phyloP scores from a whole-genome alignment of 495 filamentous ascomycete species.

The Penicillium alfredii region DNA sequence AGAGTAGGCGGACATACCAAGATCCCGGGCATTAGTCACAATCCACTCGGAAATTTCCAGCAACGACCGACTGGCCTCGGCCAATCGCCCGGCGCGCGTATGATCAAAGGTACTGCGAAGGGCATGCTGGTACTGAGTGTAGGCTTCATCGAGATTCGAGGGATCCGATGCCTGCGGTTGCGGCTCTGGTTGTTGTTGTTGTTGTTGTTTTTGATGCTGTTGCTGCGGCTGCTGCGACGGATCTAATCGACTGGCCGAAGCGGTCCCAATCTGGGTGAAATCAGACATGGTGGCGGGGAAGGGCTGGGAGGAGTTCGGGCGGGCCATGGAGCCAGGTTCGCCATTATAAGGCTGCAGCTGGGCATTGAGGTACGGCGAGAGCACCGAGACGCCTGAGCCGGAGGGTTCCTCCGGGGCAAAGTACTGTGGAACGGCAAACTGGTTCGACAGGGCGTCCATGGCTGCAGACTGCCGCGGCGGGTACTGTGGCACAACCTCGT shows the following conservation, averaged over 20 bases:
- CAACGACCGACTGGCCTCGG: slow-evolving; percentile 65
- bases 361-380: slow-evolving; percentile 47
- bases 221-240: slow-evolving; percentile 15
- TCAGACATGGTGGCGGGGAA: slow-evolving; percentile 52
- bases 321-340: slow-evolving; percentile 47
- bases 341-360: slow-evolving; percentile 48
- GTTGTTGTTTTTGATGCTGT: slow-evolving; percentile 21
- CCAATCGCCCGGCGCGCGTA: slow-evolving; percentile 65
- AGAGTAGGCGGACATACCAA: slow-evolving; percentile 59
- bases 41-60: slow-evolving; percentile 81
- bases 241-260: slow-evolving; percentile 29
- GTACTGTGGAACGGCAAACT: slow-evolving; percentile 69
- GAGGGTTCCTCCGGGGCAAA: slow-evolving; percentile 65
- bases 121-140: slow-evolving; percentile 64
- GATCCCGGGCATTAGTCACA: slow-evolving; percentile 67
- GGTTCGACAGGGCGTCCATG: slow-evolving; percentile 69
- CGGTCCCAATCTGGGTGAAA: slow-evolving; percentile 36
- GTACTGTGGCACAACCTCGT: slow-evolving; percentile 77
- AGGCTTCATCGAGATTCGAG: slow-evolving; percentile 55
- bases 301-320: slow-evolving; percentile 43
- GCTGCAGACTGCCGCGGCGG: slow-evolving; percentile 70
- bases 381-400: slow-evolving; percentile 51
- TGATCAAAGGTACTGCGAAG: slow-evolving; percentile 71
- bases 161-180: slow-evolving; percentile 19
- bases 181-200: slow-evolving; percentile 14